Base-by-base conservation (phyloP, 495 filamentous ascomycete species). In the Penicillium psychrofluorescens region DNA sequence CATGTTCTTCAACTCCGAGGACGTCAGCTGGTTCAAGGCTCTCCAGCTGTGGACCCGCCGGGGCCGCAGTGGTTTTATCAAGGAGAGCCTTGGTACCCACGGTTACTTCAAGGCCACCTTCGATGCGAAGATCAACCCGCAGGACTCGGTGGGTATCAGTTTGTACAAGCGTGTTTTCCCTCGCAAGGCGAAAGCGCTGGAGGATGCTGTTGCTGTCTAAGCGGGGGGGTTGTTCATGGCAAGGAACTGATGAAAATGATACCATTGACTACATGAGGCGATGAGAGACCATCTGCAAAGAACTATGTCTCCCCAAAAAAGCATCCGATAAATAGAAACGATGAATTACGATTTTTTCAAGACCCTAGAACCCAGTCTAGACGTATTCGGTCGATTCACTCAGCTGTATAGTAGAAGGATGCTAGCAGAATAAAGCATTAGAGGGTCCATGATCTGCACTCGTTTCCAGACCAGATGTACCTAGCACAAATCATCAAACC, bases 31-130 rank as follows among this genome's bases (percentile, higher is more conserved):
- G 89, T 98, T 97, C 75, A 95, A 95, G 64, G 90, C 90, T 3
- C 66, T 98, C 58, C 90, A 89, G 50, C 68, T 98, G 45, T 98
- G 91, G 88, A 98, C 92, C 29, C 88, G 79, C 67, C 68, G 92
- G 38, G 92, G 92, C 1, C 76, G 91, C 54, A 83, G 76, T 48
- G 92, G 92, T 10, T 94, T 80, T 54, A 80, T 97, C 66, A 95
- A 95, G 72, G 92, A 98, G 72, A 76, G 82, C 51, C 68, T 98
- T 49, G 92, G 92, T 55, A 98, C 92, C 27, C 92, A 98, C 67
- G 92, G 92, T 38, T 98, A 97, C 71, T 97, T 97, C 74, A 98
- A 98, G 78, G 91, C 90, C 6, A 95, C 85, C 14, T 98, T 98
- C 70, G 94, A 98, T 64, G 88, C 83, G 16, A 86, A 82, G 61